phyloP scores from a whole-genome alignment of 148 eudicot genomes.

The Arbutus unedo region DNA sequence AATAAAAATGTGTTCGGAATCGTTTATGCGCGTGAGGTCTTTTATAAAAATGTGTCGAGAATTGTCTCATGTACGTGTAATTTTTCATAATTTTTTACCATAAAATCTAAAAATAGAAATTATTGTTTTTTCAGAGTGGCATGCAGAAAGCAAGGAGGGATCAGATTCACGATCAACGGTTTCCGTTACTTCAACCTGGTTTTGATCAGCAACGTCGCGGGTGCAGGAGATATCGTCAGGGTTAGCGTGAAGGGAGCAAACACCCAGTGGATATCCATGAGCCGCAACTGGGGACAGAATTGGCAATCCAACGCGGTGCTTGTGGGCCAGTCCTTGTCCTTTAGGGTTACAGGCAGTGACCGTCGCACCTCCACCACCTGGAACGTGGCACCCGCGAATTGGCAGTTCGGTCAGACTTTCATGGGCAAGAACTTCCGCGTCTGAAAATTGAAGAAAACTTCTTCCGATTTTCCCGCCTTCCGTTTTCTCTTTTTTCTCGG shows the following conservation, averaged over 20 bases:
- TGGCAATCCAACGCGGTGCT: constrained; percentile 47
- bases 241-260: constrained; percentile 37
- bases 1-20: too few relatives aligned
- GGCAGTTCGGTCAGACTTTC: constrained; percentile 56
- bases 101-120: background rate
- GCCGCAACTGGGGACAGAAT: constrained; percentile 61
- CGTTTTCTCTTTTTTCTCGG: constrained; percentile 23
- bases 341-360: constrained; percentile 43
- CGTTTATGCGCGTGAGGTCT: too few relatives aligned
- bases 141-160: constrained; percentile 46
- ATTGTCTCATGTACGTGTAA: too few relatives aligned
- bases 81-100: background rate
- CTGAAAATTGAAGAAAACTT: background rate
- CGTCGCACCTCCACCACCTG: constrained; percentile 42
- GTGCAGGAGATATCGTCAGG: constrained; percentile 45
- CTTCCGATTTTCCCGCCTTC: constrained; percentile 1
- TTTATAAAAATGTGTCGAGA: too few relatives aligned
- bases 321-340: constrained; percentile 45
- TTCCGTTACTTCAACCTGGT: constrained; percentile 57
- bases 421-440: constrained; percentile 42
- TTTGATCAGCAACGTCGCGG: constrained; percentile 49
- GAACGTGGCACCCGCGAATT: constrained; percentile 44
- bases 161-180: constrained; percentile 53
- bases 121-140: constrained; percentile 28
- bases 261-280: constrained; percentile 44